Evolutionary conservation across 805 yeast genomes (phyloP).

Genomic region (Candida cerambycidarum): DNA sequence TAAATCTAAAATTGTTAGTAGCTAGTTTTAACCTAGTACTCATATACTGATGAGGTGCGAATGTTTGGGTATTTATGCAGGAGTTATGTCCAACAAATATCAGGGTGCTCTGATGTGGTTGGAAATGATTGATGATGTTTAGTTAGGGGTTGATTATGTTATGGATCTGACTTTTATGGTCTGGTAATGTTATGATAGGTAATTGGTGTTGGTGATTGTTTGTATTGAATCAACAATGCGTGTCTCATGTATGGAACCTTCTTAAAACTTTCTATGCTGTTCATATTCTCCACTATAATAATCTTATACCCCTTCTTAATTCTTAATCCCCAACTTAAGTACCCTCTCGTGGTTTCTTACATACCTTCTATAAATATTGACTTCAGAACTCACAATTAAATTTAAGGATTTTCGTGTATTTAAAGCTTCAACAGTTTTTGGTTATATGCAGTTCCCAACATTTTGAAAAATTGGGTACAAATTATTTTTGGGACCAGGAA

Average conservation of each 20-base stretch:
- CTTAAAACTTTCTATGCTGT: too few relatives aligned
- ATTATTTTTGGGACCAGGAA: constrained; percentile 4
- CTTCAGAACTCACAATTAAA: constrained; percentile 1
- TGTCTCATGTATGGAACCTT: too few relatives aligned
- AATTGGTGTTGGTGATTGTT: too few relatives aligned
- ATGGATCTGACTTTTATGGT: too few relatives aligned
- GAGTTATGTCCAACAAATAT: background rate
- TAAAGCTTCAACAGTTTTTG: background rate
- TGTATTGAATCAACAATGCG: too few relatives aligned
- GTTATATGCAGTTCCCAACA: constrained; percentile 11
- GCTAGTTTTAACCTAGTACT: background rate
- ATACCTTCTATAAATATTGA: constrained; percentile 1
- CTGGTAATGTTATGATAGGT: too few relatives aligned
- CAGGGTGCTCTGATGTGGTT: background rate
- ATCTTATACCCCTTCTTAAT: too few relatives aligned
- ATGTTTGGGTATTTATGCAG: constrained; percentile 4
- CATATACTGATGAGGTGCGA: constrained; percentile 1
- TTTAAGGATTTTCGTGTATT: constrained; percentile 1
- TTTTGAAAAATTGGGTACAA: constrained; percentile 9
- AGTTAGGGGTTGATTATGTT: background rate
- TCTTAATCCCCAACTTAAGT: background rate
- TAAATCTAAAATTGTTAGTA: constrained; percentile 3
- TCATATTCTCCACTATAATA: too few relatives aligned
- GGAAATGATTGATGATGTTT: background rate
- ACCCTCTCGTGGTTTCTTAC: too few relatives aligned